Evolutionary conservation across 169 alveolate species (phyloP).

Genomic region (Cryptosporidium sp.): DNA sequence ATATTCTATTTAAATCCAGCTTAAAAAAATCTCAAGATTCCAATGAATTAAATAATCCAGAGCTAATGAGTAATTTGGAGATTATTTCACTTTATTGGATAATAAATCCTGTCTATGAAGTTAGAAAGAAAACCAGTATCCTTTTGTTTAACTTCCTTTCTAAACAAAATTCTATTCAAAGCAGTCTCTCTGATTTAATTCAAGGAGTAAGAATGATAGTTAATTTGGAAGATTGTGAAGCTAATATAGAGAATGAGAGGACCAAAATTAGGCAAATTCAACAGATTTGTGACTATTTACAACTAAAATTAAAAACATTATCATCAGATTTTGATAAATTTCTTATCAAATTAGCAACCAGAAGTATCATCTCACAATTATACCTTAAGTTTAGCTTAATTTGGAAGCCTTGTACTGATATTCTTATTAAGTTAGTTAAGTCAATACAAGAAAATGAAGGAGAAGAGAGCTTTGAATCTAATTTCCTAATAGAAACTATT

Average conservation of each 20-base stretch:
- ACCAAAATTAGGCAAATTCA: conserved; percentile 41
- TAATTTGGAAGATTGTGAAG: conserved; percentile 18
- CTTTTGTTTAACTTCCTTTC: neutral
- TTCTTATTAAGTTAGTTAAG: conserved; percentile 1
- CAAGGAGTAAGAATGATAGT: neutral
- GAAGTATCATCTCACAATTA: conserved; percentile 26
- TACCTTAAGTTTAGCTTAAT: conserved; percentile 27
- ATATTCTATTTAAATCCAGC: neutral
- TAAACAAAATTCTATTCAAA: neutral
- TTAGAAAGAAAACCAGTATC: neutral
- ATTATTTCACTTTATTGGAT: conserved; percentile 24
- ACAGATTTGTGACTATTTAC: conserved; percentile 36
- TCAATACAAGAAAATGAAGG: neutral
- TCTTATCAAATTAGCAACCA: neutral
- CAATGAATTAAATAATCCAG: neutral
- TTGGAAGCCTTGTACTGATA: conserved; percentile 56
- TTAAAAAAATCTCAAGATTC: neutral
- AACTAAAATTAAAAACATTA: neutral
- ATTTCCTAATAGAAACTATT: neutral
- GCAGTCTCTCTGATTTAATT: neutral
- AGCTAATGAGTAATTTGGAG: neutral
- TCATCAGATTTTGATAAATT: neutral
- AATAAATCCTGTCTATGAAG: neutral
- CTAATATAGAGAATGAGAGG: conserved; percentile 52
- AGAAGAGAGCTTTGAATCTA: neutral